Evolutionary conservation across 2,329 filamentous ascomycete species (phyloP).

Genomic region (Colletotrichum sp.): DNA sequence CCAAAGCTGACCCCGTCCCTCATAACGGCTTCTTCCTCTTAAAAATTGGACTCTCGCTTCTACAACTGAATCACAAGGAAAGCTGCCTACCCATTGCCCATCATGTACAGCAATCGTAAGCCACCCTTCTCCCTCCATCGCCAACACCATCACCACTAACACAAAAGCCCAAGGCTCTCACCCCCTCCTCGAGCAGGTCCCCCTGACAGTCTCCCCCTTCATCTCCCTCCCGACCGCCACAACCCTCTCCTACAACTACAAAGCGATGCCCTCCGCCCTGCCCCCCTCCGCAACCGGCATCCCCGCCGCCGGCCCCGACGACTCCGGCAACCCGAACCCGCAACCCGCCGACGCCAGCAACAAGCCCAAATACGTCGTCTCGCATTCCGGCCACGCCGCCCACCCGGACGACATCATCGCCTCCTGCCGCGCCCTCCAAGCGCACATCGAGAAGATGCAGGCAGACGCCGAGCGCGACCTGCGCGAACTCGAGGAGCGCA

Average conservation of each 20-base stretch:
- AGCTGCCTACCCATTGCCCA: not conserved
- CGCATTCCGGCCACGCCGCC: slow-evolving; percentile 78
- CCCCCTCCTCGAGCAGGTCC: slow-evolving; percentile 88
- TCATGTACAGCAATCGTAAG: slow-evolving; percentile 37
- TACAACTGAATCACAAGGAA: not conserved
- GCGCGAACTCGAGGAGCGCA: slow-evolving; percentile 71
- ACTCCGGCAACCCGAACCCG: not conserved
- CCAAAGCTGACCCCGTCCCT: not conserved
- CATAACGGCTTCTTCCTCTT: not conserved
- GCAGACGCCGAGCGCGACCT: slow-evolving; percentile 72
- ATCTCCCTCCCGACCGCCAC: slow-evolving; percentile 87
- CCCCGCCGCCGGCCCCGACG: slow-evolving; percentile 35
- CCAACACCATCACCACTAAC: not conserved
- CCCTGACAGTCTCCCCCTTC: slow-evolving; percentile 93
- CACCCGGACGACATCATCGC: slow-evolving; percentile 86
- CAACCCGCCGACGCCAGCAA: not conserved
- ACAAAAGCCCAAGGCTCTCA: slow-evolving; percentile 71
- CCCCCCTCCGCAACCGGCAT: slow-evolving; percentile 72
- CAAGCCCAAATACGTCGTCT: slow-evolving; percentile 77
- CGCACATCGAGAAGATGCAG: slow-evolving; percentile 74
- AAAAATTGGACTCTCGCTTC: too few species aligned
- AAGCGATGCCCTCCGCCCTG: slow-evolving; percentile 83
- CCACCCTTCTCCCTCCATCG: not conserved
- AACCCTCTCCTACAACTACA: slow-evolving; percentile 95
- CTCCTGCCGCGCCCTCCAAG: slow-evolving; percentile 79